These are phyloP conservation scores for Hyparrhenia diplandra DNA, from an alignment of 176 grass and related monocot species.

Conservation along the genomic window DNA sequence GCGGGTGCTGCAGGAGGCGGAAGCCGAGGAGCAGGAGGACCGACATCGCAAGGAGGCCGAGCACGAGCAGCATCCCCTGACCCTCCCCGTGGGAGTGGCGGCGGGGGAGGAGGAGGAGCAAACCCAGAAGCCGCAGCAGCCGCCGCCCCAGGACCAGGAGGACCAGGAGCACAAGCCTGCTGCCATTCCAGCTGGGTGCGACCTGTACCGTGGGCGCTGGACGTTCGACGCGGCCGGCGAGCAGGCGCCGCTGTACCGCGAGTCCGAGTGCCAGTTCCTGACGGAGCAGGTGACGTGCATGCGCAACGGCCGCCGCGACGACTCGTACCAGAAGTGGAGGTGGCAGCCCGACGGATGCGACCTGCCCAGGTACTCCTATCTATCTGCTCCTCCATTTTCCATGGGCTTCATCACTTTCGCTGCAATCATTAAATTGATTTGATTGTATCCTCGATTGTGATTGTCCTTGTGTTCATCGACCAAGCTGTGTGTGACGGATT, in stretches of 20 bases:
- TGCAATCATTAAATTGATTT: no score
- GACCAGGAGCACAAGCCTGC: no score
- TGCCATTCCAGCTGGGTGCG: no score
- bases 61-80: neutral
- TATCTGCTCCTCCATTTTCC: neutral
- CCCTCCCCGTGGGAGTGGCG: no score
- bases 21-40: neutral
- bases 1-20: constrained; percentile 42
- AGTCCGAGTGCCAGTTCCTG: constrained; percentile 77
- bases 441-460: no score
- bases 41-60: neutral
- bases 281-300: constrained; percentile 99
- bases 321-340: constrained; percentile 81
- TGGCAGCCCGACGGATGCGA: constrained; percentile 66
- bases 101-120: neutral
- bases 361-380: constrained; percentile 37
- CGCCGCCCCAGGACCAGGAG: no score
- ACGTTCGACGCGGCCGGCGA: constrained; percentile 49
- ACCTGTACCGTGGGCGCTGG: constrained; percentile 67
- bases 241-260: constrained; percentile 49
- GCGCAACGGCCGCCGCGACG: constrained; percentile 84
- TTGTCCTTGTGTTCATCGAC: no score
- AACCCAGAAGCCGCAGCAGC: neutral
- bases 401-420: neutral
- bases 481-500: no score